Evolutionary conservation across 805 yeast genomes (phyloP).

Genomic region (Metschnikowia sp.): DNA sequence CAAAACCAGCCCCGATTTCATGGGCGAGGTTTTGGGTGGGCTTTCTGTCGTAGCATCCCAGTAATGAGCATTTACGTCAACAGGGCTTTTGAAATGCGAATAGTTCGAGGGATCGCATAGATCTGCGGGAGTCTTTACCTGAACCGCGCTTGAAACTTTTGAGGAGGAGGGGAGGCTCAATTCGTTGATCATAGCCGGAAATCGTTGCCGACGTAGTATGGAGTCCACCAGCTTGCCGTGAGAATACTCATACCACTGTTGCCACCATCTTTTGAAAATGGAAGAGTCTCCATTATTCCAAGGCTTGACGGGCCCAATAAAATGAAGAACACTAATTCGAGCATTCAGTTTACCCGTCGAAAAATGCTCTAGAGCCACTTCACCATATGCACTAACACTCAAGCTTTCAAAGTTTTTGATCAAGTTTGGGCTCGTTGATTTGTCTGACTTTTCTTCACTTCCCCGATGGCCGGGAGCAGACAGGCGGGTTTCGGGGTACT

Average conservation of each 20-base stretch:
- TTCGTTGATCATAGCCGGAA: conserved; percentile 3
- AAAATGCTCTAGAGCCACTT: conserved; percentile 9
- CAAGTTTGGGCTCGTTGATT: too few relatives aligned
- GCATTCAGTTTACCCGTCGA: conserved; percentile 7
- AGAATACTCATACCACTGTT: conserved; percentile 31
- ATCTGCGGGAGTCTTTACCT: conserved; percentile 16
- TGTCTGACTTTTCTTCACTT: neutral
- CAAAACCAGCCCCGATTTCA: conserved; percentile 10
- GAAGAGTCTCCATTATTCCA: conserved; percentile 35
- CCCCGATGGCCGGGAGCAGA: neutral
- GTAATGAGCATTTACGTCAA: neutral
- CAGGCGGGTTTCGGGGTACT: neutral
- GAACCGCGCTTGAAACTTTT: neutral
- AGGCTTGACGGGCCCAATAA: conserved; percentile 62
- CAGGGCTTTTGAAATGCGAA: conserved; percentile 18
- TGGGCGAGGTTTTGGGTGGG: conserved; percentile 32
- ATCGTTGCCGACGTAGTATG: conserved; percentile 11
- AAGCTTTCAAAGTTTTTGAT: neutral
- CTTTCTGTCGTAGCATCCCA: conserved; percentile 46
- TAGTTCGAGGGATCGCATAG: conserved; percentile 32
- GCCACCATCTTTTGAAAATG: conserved; percentile 38
- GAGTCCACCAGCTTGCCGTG: conserved; percentile 23
- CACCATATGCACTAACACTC: conserved; percentile 3
- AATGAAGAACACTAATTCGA: conserved; percentile 56
- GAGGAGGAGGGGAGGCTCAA: conserved; percentile 2